Percentiles rank a stretch among this genome's conserved stretches.
phyloP scores from a whole-genome alignment of 164 flowering plant species.

The Houttuynia cordata region DNA sequence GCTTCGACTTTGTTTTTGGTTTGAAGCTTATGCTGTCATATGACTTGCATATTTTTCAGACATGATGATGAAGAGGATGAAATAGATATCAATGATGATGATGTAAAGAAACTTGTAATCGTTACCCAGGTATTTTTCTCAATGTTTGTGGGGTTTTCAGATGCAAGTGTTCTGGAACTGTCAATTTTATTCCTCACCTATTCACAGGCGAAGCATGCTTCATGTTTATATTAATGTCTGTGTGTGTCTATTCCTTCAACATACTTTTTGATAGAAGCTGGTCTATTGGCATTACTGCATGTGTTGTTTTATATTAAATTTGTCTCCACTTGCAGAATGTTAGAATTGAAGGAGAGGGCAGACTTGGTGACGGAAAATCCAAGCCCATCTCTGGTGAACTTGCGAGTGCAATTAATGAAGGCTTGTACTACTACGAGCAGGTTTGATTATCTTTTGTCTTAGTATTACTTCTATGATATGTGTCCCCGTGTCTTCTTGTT shows the following conservation, averaged over 20 bases:
- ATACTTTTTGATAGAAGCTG: not conserved
- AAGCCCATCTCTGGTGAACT: slow-evolving; percentile 56
- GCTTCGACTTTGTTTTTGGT: not conserved
- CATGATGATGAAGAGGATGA: slow-evolving; percentile 83
- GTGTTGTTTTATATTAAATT: not conserved
- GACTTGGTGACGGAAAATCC: slow-evolving; percentile 26
- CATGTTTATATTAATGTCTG: not conserved
- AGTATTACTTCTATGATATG: not conserved
- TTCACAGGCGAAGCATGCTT: not conserved
- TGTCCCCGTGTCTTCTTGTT: not conserved
- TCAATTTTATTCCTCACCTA: not conserved
- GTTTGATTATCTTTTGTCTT: slow-evolving; percentile 18
- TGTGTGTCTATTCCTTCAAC: too few species aligned
- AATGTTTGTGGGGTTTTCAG: not conserved
- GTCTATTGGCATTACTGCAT: too few species aligned
- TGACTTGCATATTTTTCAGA: slow-evolving; percentile 18
- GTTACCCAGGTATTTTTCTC: slow-evolving; percentile 66
- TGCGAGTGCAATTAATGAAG: slow-evolving; percentile 81
- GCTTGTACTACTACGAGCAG: slow-evolving; percentile 91
- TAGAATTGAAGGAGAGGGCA: slow-evolving; percentile 23
- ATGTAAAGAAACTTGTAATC: slow-evolving; percentile 79
- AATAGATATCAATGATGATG: slow-evolving; percentile 51
- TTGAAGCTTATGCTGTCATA: slow-evolving; percentile 1
- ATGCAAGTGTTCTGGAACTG: not conserved
- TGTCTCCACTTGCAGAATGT: slow-evolving; percentile 37